Conservation (phyloP, 1,139 yeast species). For the Komagataea norvegica region DNA sequence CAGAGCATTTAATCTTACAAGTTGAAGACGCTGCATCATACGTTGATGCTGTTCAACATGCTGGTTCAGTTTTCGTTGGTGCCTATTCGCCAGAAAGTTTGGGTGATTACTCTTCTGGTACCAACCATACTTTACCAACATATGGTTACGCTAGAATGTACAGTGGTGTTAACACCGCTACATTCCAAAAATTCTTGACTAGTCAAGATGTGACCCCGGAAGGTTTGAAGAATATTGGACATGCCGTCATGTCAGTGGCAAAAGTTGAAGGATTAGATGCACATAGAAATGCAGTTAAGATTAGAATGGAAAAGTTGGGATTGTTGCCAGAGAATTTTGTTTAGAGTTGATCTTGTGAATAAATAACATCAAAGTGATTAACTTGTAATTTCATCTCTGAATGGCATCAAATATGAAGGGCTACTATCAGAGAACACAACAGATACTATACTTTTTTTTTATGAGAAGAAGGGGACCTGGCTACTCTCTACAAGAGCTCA, state of each 20-base stretch:
- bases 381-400: too few species aligned
- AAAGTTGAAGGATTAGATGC: conserved; percentile 95
- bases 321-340: conserved; percentile 30
- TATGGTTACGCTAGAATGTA: conserved; percentile 97
- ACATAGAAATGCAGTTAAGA: conserved; percentile 92
- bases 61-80: conserved; percentile 96
- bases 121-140: conserved; percentile 96
- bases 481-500: too few species aligned
- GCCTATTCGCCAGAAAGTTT: conserved; percentile 95
- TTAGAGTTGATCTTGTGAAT: conserved; percentile 14
- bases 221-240: conserved; percentile 84
- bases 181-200: conserved; percentile 93
- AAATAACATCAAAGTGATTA: too few species aligned
- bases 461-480: too few species aligned
- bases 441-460: too few species aligned
- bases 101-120: conserved; percentile 97
- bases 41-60: conserved; percentile 77
- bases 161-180: conserved; percentile 94
- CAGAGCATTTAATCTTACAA: conserved; percentile 94
- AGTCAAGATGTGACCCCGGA: conserved; percentile 83
- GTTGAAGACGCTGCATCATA: conserved; percentile 68
- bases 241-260: conserved; percentile 96
- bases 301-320: conserved; percentile 81
- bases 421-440: too few species aligned
- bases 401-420: too few species aligned